These are phyloP conservation scores for Mycena vulgaris DNA, from an alignment of 768 basidiomycete species.

Conservation along the genomic window DNA sequence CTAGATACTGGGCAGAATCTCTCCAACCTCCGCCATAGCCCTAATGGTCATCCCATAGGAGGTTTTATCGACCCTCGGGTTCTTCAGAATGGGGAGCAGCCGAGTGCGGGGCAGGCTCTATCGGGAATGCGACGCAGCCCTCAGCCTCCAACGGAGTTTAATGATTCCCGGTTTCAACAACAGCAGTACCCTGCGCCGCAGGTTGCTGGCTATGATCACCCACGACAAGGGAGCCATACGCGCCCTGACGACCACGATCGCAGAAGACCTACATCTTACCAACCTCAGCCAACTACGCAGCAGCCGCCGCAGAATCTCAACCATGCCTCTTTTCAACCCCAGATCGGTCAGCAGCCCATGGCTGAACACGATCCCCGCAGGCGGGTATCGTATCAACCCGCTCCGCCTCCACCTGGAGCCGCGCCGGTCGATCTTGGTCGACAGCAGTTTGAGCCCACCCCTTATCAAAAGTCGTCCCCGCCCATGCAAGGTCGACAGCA, in stretches of 20 bases:
- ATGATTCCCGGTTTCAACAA: constrained; percentile 3
- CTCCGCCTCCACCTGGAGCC: constrained; percentile 12
- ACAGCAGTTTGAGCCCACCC: constrained; percentile 10
- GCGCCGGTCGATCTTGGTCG: constrained; percentile 7
- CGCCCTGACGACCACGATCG: constrained; percentile 19
- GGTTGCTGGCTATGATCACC: not conserved
- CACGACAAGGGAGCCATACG: not conserved
- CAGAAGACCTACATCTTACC: constrained; percentile 21
- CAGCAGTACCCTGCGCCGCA: constrained; percentile 10
- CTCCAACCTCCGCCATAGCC: constrained; percentile 10
- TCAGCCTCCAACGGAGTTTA: not conserved
- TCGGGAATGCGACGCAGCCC: constrained; percentile 16
- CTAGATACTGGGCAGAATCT: constrained; percentile 13
- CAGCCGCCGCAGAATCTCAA: not conserved
- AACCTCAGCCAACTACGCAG: constrained; percentile 4
- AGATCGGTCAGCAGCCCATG: constrained; percentile 9
- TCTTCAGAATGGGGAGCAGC: constrained; percentile 11
- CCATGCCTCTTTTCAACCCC: not conserved
- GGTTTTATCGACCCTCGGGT: constrained; percentile 22
- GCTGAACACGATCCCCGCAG: constrained; percentile 19
- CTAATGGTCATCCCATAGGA: not conserved
- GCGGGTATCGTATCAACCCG: constrained; percentile 20
- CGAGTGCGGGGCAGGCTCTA: constrained; percentile 8
- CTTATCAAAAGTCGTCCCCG: no score
- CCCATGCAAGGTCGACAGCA: constrained; percentile 21